These are phyloP conservation scores for Dalbergia oliveri DNA, from an alignment of 306 rosid species.

Conservation along the genomic window DNA sequence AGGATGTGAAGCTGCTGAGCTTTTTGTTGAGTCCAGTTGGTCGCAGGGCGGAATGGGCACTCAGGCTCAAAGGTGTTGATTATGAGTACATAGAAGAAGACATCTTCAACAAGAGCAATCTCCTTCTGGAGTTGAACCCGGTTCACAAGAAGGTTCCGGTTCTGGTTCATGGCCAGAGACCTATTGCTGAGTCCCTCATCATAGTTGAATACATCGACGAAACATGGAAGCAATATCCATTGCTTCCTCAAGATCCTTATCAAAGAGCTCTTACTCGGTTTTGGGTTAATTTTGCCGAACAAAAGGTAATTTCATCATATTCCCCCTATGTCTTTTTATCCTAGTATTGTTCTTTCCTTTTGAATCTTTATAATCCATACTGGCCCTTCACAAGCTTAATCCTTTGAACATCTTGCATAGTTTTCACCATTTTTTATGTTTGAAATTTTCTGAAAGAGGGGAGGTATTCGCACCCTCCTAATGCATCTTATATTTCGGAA, in stretches of 20 bases:
- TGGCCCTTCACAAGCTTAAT: no score
- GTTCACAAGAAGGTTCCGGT: constrained; percentile 49
- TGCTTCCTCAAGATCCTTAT: constrained; percentile 49
- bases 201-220: constrained; percentile 51
- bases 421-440: neutral
- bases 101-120: constrained; percentile 50
- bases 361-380: no score
- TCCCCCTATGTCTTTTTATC: neutral
- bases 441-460: neutral
- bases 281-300: constrained; percentile 50
- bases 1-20: constrained; percentile 48
- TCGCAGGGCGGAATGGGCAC: constrained; percentile 51
- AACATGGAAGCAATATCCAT: constrained; percentile 46
- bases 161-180: constrained; percentile 34
- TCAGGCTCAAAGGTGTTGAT: constrained; percentile 44
- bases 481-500: no score
- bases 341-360: neutral
- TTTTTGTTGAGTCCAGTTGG: constrained; percentile 45
- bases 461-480: no score
- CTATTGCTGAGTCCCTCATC: constrained; percentile 46
- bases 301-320: constrained; percentile 23
- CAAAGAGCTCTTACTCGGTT: constrained; percentile 48
- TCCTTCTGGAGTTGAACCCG: constrained; percentile 53
- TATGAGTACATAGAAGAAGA: constrained; percentile 58
- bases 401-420: neutral